phyloP scores from a whole-genome alignment of 208 protist genomes.

The Acanthamoeba sp. region DNA sequence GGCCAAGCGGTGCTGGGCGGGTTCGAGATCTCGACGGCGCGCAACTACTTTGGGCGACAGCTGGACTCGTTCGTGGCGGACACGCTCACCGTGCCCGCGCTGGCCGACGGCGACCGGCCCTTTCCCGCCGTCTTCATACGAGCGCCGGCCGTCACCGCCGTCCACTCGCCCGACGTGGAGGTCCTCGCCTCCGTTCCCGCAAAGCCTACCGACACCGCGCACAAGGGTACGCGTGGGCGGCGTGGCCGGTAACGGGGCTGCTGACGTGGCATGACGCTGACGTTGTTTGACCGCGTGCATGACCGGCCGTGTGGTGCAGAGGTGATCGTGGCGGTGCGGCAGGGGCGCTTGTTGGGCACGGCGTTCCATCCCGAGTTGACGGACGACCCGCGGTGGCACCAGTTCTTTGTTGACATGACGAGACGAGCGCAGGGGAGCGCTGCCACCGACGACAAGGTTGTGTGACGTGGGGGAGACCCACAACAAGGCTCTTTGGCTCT shows the following conservation, averaged over 20 bases:
- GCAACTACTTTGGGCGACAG: constrained; percentile 83
- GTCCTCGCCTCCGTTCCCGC: background rate
- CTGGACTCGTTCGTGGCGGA: constrained; percentile 72
- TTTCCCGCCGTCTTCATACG: constrained; percentile 81
- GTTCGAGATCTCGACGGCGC: constrained; percentile 61
- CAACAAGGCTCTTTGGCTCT: no score
- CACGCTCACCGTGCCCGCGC: constrained; percentile 19
- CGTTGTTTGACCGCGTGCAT: background rate
- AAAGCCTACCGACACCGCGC: background rate
- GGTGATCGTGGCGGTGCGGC: constrained; percentile 82
- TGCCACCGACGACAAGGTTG: background rate
- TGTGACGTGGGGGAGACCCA: background rate
- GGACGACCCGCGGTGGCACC: constrained; percentile 45
- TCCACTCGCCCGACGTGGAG: constrained; percentile 30
- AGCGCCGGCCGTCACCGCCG: constrained; percentile 74
- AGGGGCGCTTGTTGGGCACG: constrained; percentile 74
- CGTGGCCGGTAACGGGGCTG: background rate
- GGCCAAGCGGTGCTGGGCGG: constrained; percentile 81
- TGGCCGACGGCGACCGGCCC: constrained; percentile 34
- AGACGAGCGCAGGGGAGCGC: background rate
- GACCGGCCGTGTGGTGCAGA: no score
- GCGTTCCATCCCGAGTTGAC: constrained; percentile 82
- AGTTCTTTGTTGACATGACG: constrained; percentile 67
- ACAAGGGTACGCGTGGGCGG: background rate
- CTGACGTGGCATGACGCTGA: background rate